Evolutionary conservation across 2,329 filamentous ascomycete species (phyloP), one percentile per base, ranked within the genome.

Genomic region (Cryphonectria naterciae): DNA sequence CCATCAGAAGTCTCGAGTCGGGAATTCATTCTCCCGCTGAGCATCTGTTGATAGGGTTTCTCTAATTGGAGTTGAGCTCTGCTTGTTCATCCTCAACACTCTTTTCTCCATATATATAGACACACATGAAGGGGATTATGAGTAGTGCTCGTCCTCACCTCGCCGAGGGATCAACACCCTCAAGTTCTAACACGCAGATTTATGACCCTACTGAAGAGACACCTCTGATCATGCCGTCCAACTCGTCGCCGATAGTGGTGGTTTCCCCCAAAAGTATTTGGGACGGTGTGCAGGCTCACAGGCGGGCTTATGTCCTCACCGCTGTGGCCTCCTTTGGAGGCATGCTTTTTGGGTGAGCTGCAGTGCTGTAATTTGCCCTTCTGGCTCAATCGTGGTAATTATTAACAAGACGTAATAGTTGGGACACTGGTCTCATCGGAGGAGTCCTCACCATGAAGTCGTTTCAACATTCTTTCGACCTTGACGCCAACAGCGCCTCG

Each of bases 401-500:
- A 35, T 32, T 72, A 8, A 71, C 58, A 4, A 41, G 43, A 60
- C n/a, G 4, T 32, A 2, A 60, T 32, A 72, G 68, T 15, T 72
- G 71, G 71, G 71, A 72, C 17, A 72, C 71, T 1, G 71, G 71
- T 15, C 71, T 72, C 19, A 72, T 72, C 25, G 71, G 71, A 32
- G 71, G 71, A 41, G 66, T 72, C n/a, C 65, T 72, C 54, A 72
- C 71, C 17, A 72, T 72, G 71, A 67, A 71, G 37, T 69, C 65
- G 58, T 72, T 72, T 49, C 71, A 72, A 46, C 63, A 71, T 22
- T 72, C 71, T 11, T 72, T 72, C 41, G 32, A 67, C n/a, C 71
- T 72, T 60, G 71, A 72, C 63, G 6, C 46, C 32, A 13, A 68
- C 11, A 72, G 71, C 49, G 65, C 71, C 22, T 67, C 56, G 19